These are phyloP conservation scores for Penicillium digitatum DNA, from an alignment of 2,329 filamentous ascomycete species.

Conservation along the genomic window DNA sequence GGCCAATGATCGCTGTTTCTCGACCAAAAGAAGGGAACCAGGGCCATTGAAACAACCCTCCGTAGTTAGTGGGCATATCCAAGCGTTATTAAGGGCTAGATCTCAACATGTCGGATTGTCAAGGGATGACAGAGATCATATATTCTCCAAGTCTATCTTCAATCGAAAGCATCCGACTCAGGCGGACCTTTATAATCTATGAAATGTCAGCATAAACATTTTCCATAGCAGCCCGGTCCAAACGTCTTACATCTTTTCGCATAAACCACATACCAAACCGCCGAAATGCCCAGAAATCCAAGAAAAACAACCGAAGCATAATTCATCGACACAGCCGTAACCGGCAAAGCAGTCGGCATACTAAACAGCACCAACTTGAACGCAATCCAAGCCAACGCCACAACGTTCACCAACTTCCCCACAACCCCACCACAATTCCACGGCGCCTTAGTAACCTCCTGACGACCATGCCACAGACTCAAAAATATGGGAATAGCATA, in stretches of 20 bases:
- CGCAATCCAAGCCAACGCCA: constrained; percentile 50
- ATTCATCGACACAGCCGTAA: constrained; percentile 53
- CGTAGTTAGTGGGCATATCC: neutral
- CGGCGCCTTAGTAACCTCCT: constrained; percentile 47
- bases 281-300: constrained; percentile 51
- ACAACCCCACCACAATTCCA: constrained; percentile 48
- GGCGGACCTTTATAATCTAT: constrained; percentile 36
- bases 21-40: neutral
- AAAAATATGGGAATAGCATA: constrained; percentile 56
- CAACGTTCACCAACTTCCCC: constrained; percentile 45
- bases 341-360: constrained; percentile 52
- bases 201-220: neutral
- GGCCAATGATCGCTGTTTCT: neutral
- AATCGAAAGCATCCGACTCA: constrained; percentile 24
- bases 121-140: neutral
- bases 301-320: constrained; percentile 58
- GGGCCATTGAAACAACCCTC: neutral
- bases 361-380: constrained; percentile 55
- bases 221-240: neutral
- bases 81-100: neutral
- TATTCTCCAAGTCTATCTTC: neutral
- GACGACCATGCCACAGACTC: constrained; percentile 46
- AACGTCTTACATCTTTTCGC: constrained; percentile 47
- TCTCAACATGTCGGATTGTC: neutral
- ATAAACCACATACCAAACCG: constrained; percentile 50